A percentile compares a stretch with the other conserved stretches of the same genome.
Evolutionary conservation across 257 asterid genomes (phyloP).

Genomic region (Sherardia arvensis): DNA sequence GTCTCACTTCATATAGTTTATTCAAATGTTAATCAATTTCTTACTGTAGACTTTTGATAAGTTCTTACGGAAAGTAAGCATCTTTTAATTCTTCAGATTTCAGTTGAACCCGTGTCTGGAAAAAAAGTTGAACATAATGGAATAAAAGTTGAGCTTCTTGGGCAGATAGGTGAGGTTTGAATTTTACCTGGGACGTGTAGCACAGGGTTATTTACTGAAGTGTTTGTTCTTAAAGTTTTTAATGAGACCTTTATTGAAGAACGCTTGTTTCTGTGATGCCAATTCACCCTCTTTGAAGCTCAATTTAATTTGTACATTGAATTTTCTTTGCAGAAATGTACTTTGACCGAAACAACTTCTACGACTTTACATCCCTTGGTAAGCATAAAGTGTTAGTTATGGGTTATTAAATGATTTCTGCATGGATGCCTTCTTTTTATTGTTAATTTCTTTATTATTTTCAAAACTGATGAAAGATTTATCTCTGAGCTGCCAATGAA

Average conservation of each 20-base stretch:
- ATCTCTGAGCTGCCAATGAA: too few relatives aligned
- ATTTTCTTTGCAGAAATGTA: slow-evolving; percentile 48
- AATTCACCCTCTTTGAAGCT: background rate
- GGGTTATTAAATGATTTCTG: background rate
- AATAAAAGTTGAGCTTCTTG: slow-evolving; percentile 98
- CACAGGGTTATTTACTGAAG: background rate
- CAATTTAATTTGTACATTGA: slow-evolving; percentile 2
- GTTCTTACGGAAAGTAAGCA: background rate
- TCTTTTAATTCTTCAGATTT: slow-evolving; percentile 42
- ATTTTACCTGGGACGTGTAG: background rate
- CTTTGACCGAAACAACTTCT: slow-evolving; percentile 82
- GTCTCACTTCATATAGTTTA: background rate
- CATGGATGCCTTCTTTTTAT: background rate
- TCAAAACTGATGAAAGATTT: too few relatives aligned
- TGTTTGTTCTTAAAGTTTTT: too few relatives aligned
- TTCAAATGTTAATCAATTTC: too few relatives aligned
- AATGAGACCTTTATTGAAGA: too few relatives aligned
- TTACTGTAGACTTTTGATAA: background rate
- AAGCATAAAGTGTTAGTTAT: slow-evolving; percentile 27
- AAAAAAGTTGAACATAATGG: slow-evolving; percentile 99
- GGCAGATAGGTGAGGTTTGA: slow-evolving; percentile 77
- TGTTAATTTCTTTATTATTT: too few relatives aligned
- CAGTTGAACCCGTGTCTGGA: slow-evolving; percentile 82
- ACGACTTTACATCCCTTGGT: slow-evolving; percentile 91
- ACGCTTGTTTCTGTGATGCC: background rate